A percentile compares a stretch with the other conserved stretches of the same genome.
Conservation (phyloP, 75 land plant species). For the Sequoia sempervirens region DNA sequence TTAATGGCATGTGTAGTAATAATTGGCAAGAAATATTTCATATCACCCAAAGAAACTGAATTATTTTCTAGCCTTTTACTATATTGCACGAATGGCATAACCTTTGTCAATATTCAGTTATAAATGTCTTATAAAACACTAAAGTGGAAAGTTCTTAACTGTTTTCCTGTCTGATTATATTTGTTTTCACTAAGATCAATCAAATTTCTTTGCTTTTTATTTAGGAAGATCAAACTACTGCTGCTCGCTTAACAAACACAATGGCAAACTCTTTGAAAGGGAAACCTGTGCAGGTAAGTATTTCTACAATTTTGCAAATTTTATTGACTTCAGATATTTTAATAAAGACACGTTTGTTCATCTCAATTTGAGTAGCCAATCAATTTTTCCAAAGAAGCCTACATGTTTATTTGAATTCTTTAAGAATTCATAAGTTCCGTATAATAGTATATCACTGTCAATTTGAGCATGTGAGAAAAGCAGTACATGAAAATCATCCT, state of each 20-base stretch:
- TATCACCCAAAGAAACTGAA: background rate
- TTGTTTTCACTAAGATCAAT: slow-evolving; percentile 5
- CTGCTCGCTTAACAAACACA: slow-evolving; percentile 48
- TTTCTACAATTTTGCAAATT: slow-evolving; percentile 8
- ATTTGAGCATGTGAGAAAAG: background rate
- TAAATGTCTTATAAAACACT: background rate
- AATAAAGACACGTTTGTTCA: background rate
- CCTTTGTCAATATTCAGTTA: background rate
- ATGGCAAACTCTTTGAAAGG: slow-evolving; percentile 79
- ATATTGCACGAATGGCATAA: background rate
- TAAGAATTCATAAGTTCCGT: background rate
- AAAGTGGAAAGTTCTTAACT: background rate
- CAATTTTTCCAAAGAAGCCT: background rate
- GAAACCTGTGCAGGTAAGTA: slow-evolving; percentile 75
- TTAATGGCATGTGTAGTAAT: background rate
- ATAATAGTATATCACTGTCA: background rate
- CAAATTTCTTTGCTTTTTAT: background rate
- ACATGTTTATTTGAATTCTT: background rate
- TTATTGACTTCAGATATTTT: background rate
- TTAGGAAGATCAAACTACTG: slow-evolving; percentile 77
- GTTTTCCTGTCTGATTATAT: background rate
- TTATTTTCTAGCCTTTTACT: background rate
- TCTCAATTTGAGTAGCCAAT: background rate
- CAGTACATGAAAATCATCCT: background rate
- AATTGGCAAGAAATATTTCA: background rate